Conservation (phyloP, 2,329 filamentous ascomycete species). For the Diaporthe citrichinensis region DNA sequence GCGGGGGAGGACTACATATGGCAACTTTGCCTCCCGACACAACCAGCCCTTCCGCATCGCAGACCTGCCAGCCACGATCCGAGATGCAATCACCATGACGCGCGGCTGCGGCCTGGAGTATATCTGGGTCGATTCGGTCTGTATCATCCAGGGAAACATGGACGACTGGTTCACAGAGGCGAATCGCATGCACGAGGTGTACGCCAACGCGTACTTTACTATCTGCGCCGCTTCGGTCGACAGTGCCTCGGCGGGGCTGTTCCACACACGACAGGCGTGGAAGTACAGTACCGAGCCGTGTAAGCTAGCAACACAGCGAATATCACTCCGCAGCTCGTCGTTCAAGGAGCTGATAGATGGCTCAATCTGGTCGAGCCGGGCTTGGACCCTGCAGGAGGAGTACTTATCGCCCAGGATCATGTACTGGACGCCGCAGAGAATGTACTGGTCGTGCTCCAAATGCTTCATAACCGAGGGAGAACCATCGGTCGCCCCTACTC, state of each 20-base stretch:
- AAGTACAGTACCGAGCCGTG: background rate
- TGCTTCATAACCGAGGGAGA: background rate
- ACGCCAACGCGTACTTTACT: background rate
- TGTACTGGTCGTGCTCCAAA: background rate
- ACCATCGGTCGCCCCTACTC: rapidly evolving
- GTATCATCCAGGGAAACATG: background rate
- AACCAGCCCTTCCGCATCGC: background rate
- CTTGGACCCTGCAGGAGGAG: background rate
- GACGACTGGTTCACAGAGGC: background rate
- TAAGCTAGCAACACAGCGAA: background rate
- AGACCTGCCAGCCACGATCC: constrained; percentile 5
- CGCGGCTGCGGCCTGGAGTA: background rate
- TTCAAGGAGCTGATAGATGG: background rate
- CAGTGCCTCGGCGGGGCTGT: background rate
- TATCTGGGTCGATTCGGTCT: background rate
- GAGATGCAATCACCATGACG: background rate
- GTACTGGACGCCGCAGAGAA: background rate
- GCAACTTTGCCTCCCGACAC: background rate
- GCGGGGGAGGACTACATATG: background rate
- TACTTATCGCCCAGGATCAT: background rate
- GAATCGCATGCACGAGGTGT: background rate
- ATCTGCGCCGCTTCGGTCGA: background rate
- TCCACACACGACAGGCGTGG: background rate
- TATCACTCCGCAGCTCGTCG: background rate
- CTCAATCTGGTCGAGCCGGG: background rate